Evolutionary conservation across 805 yeast species (phyloP).

Genomic region (Dipodascus albidus): DNA sequence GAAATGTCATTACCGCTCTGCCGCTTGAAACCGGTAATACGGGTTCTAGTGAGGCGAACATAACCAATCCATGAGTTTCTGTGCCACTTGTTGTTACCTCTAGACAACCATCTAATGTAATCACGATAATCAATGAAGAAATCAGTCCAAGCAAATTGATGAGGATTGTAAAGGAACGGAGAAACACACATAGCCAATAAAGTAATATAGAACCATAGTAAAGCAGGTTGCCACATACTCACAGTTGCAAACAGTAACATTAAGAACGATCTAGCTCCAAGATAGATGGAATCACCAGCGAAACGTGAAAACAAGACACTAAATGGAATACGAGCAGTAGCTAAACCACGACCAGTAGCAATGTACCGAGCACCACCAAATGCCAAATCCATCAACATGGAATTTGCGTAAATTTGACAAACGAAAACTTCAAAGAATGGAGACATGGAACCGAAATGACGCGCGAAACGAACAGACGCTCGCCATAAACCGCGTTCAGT

Average conservation of each 20-base stretch:
- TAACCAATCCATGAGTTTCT: constrained; percentile 71
- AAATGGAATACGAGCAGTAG: constrained; percentile 71
- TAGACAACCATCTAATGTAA: constrained; percentile 74
- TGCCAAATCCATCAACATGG: constrained; percentile 62
- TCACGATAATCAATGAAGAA: constrained; percentile 94
- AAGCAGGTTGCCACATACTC: constrained; percentile 88
- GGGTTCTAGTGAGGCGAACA: constrained; percentile 68
- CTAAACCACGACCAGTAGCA: constrained; percentile 90
- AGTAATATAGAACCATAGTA: constrained; percentile 96
- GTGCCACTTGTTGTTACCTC: constrained; percentile 63
- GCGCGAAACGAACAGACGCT: constrained; percentile 56
- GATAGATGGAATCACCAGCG: constrained; percentile 63
- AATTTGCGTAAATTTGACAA: constrained; percentile 80
- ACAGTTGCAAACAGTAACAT: constrained; percentile 65
- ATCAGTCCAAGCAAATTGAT: constrained; percentile 93
- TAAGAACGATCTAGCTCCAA: constrained; percentile 60
- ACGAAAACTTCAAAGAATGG: constrained; percentile 93
- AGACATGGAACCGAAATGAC: constrained; percentile 70
- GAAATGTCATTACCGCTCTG: constrained; percentile 54
- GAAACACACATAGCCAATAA: constrained; percentile 78
- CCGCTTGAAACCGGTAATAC: constrained; percentile 83
- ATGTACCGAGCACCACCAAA: constrained; percentile 90
- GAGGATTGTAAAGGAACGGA: constrained; percentile 94
- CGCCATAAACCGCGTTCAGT: constrained; percentile 77
- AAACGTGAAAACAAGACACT: constrained; percentile 62